Evolutionary conservation across 2,329 filamentous ascomycete species (phyloP).

Genomic region (Moelleriella libera): DNA sequence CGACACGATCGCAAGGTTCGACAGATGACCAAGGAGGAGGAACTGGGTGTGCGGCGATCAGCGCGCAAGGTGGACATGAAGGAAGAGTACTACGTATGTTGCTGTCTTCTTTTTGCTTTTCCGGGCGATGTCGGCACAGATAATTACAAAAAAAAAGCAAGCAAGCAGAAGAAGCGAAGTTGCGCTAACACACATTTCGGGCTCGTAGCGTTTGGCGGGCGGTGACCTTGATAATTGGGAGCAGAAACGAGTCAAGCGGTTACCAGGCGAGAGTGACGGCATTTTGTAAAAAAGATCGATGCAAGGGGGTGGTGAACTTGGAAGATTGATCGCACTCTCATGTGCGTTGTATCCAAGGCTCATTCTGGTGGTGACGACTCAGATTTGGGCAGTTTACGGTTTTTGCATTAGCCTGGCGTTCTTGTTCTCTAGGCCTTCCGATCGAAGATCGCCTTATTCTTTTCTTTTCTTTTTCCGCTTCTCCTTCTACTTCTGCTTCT

Average conservation of each 20-base stretch:
- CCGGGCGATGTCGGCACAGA: background rate
- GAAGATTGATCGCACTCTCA: background rate
- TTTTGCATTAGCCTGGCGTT: no score
- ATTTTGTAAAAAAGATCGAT: slow-evolving; percentile 33
- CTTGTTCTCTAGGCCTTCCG: no score
- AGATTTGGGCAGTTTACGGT: no score
- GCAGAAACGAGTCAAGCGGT: slow-evolving; percentile 81
- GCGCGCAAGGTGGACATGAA: slow-evolving; percentile 62
- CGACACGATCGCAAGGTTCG: slow-evolving; percentile 80
- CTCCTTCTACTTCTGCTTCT: no score
- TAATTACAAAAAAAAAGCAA: background rate
- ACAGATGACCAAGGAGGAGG: slow-evolving; percentile 74
- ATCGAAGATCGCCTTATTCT: no score
- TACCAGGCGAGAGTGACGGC: slow-evolving; percentile 83
- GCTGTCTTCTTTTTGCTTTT: background rate
- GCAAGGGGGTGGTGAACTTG: no score
- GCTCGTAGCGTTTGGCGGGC: slow-evolving; percentile 33
- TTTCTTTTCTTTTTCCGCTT: no score
- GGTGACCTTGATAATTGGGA: slow-evolving; percentile 96
- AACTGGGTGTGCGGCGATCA: slow-evolving; percentile 62
- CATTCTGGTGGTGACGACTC: no score
- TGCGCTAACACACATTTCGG: no score
- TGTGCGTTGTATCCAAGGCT: no score
- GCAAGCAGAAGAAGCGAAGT: no score
- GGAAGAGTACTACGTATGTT: slow-evolving; percentile 71